A percentile compares a stretch with the other conserved stretches of the same genome.
phyloP scores from a whole-genome alignment of 306 rosid genomes.

The Glycine soja region DNA sequence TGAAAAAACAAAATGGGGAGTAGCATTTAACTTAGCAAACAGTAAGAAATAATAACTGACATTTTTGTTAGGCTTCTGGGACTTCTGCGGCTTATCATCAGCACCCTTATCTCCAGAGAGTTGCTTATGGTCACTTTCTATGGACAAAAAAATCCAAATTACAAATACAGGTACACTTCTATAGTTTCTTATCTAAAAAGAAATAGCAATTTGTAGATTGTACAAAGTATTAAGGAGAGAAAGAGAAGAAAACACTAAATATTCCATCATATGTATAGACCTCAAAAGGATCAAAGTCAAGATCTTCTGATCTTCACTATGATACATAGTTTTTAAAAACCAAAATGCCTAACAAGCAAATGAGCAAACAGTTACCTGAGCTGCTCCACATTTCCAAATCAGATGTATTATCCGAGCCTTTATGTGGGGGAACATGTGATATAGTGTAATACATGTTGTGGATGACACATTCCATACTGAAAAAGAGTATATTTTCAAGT shows the following conservation, averaged over 20 bases:
- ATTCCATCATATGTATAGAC: slow-evolving; percentile 5
- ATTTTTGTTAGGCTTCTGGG: slow-evolving; percentile 53
- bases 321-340: background rate
- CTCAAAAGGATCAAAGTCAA: slow-evolving; percentile 22
- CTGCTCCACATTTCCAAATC: slow-evolving; percentile 75
- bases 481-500: slow-evolving; percentile 36
- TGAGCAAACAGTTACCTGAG: slow-evolving; percentile 62
- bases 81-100: slow-evolving; percentile 58
- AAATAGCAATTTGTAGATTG: background rate
- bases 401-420: slow-evolving; percentile 58
- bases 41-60: slow-evolving; percentile 46
- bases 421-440: slow-evolving; percentile 61
- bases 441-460: slow-evolving; percentile 64
- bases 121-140: slow-evolving; percentile 57
- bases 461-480: slow-evolving; percentile 67
- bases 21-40: slow-evolving; percentile 34
- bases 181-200: background rate
- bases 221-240: slow-evolving; percentile 19
- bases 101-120: slow-evolving; percentile 54
- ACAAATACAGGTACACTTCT: slow-evolving; percentile 32
- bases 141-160: slow-evolving; percentile 43
- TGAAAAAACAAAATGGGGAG: background rate
- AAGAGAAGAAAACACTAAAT: background rate
- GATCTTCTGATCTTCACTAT: slow-evolving; percentile 29
- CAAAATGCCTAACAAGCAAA: slow-evolving; percentile 19